Conservation (phyloP, 192 early-diverging fungal species). For the Pilaira anomala region DNA sequence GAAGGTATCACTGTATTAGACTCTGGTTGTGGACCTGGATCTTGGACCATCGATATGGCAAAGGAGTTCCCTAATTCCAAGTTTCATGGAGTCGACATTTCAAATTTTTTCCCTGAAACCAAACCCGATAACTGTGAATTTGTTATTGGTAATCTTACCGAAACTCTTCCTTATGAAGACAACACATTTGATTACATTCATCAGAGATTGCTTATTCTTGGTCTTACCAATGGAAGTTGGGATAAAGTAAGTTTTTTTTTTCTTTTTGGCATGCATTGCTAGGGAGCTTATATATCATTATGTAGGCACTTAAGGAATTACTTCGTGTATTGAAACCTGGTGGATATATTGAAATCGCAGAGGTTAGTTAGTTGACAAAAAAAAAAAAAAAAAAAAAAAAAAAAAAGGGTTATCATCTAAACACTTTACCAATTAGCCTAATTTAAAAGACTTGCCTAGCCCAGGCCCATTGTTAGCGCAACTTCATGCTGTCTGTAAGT, state of each 20-base stretch:
- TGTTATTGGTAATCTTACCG: slow-evolving; percentile 14
- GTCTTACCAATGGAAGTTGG: slow-evolving; percentile 25
- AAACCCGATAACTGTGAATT: slow-evolving; percentile 17
- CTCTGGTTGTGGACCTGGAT: slow-evolving; percentile 28
- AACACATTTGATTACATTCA: slow-evolving; percentile 32
- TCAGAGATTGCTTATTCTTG: slow-evolving; percentile 21
- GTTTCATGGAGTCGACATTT: slow-evolving; percentile 49
- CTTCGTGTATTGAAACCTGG: slow-evolving; percentile 35
- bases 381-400: too few species aligned
- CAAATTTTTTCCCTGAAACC: slow-evolving; percentile 27
- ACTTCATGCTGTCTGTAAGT: too few species aligned
- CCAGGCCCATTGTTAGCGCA: background rate
- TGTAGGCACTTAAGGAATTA: slow-evolving; percentile 23
- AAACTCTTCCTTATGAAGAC: slow-evolving; percentile 26
- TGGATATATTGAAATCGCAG: slow-evolving; percentile 41
- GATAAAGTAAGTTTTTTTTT: background rate
- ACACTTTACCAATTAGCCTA: too few species aligned
- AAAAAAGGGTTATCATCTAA: too few species aligned
- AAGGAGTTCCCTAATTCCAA: slow-evolving; percentile 41
- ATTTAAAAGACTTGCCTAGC: too few species aligned
- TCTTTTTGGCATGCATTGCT: background rate
- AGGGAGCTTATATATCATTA: background rate
- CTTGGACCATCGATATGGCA: slow-evolving; percentile 46
- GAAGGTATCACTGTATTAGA: slow-evolving; percentile 26
- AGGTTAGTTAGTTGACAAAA: too few species aligned